Evolutionary conservation across 2,329 filamentous ascomycete species (phyloP).

Genomic region (Phoma sp.): DNA sequence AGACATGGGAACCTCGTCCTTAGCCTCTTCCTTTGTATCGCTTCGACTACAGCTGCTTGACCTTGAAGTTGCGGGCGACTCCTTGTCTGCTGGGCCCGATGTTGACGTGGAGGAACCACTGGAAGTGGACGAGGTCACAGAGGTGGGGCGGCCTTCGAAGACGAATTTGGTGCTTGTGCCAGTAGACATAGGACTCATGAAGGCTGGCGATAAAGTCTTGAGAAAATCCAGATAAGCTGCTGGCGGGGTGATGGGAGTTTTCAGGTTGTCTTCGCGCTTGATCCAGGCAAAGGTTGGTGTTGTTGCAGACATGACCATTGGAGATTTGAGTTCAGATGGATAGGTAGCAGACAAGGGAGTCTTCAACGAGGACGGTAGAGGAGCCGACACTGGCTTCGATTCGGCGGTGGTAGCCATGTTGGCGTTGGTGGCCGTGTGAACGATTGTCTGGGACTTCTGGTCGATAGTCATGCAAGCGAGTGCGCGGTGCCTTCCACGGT

Average conservation of each 20-base stretch:
- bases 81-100: slow-evolving; percentile 40
- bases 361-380: slow-evolving; percentile 48
- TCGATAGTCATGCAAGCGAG: slow-evolving; percentile 27
- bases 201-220: slow-evolving; percentile 74
- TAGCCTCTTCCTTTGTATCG: slow-evolving; percentile 28
- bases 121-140: slow-evolving; percentile 46
- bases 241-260: slow-evolving; percentile 90
- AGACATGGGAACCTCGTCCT: slow-evolving; percentile 49
- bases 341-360: slow-evolving; percentile 67
- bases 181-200: slow-evolving; percentile 71
- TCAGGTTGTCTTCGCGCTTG: slow-evolving; percentile 70
- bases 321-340: slow-evolving; percentile 64
- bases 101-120: slow-evolving; percentile 46
- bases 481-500: slow-evolving; percentile 37
- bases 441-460: slow-evolving; percentile 38
- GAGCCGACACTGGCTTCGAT: slow-evolving; percentile 47
- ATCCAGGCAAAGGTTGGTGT: slow-evolving; percentile 60
- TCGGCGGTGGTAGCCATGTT: slow-evolving; percentile 50
- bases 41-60: slow-evolving; percentile 48
- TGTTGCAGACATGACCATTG: slow-evolving; percentile 60
- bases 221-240: slow-evolving; percentile 92
- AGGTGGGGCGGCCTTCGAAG: slow-evolving; percentile 51
- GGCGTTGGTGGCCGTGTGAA: slow-evolving; percentile 31
- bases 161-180: slow-evolving; percentile 60
- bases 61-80: slow-evolving; percentile 44